These are phyloP conservation scores for Gynandropsis gynandra DNA, from an alignment of 345 rosid species.

Conservation along the genomic window DNA sequence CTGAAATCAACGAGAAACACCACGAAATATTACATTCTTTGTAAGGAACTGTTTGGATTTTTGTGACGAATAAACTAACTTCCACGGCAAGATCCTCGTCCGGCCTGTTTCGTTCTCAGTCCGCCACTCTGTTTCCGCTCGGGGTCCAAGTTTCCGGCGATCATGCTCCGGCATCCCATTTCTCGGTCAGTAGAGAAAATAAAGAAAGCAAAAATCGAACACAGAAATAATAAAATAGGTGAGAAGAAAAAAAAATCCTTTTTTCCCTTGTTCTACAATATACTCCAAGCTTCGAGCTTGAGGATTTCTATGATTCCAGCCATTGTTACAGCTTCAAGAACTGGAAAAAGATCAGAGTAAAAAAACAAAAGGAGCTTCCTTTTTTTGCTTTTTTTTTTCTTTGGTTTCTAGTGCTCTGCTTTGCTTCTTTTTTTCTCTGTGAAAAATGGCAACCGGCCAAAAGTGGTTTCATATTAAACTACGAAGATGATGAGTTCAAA, in stretches of 20 bases:
- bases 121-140: conserved; percentile 90
- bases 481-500: conserved; percentile 27
- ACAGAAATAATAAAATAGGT: not conserved
- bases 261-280: conserved; percentile 25
- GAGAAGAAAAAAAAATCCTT: not conserved
- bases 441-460: conserved; percentile 16
- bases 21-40: conserved; percentile 24
- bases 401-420: conserved; percentile 8
- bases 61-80: conserved; percentile 51
- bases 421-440: conserved; percentile 15
- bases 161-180: conserved; percentile 65
- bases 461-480: conserved; percentile 24
- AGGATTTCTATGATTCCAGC: conserved; percentile 43
- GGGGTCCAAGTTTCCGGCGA: conserved; percentile 76
- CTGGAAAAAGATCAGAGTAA: not conserved
- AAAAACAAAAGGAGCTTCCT: conserved; percentile 8
- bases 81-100: conserved; percentile 97
- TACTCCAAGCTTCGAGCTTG: conserved; percentile 45
- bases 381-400: not conserved
- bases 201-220: not conserved
- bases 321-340: conserved; percentile 28
- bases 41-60: conserved; percentile 13
- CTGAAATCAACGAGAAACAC: not conserved
- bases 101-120: conserved; percentile 92
- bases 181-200: conserved; percentile 1